phyloP scores from a whole-genome alignment of 371 early-diverging fungal genomes.

The Circinella minor region DNA sequence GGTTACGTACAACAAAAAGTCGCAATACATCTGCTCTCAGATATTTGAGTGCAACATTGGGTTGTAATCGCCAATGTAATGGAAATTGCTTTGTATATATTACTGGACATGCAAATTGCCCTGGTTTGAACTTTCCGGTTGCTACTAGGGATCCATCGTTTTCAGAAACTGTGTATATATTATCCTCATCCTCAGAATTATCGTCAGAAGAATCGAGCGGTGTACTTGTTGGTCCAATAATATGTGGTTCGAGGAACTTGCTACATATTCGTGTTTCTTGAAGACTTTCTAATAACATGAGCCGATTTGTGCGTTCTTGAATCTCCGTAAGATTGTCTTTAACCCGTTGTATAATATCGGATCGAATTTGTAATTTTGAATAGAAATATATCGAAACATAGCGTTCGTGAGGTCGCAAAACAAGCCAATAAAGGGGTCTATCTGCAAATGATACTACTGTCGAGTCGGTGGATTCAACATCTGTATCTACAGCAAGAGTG shows the following conservation, averaged over 20 bases:
- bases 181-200: slow-evolving; percentile 48
- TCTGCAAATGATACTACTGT: slow-evolving; percentile 10
- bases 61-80: slow-evolving; percentile 77
- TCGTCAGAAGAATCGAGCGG: slow-evolving; percentile 26
- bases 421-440: slow-evolving; percentile 67
- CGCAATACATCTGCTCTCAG: slow-evolving; percentile 60
- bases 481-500: slow-evolving; percentile 21
- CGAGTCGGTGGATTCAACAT: background rate
- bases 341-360: slow-evolving; percentile 55
- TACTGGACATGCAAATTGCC: slow-evolving; percentile 76
- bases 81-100: slow-evolving; percentile 70
- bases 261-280: slow-evolving; percentile 74
- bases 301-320: slow-evolving; percentile 71
- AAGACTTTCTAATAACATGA: slow-evolving; percentile 66
- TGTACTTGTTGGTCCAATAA: slow-evolving; percentile 20
- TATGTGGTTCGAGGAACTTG: slow-evolving; percentile 63
- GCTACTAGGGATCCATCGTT: background rate
- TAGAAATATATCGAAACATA: slow-evolving; percentile 71
- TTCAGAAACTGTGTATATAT: slow-evolving; percentile 16
- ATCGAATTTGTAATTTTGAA: slow-evolving; percentile 60
- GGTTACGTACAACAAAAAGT: slow-evolving; percentile 71
- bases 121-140: slow-evolving; percentile 49
- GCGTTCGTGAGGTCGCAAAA: slow-evolving; percentile 57
- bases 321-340: slow-evolving; percentile 56
- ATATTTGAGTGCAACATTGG: slow-evolving; percentile 67